These are phyloP conservation scores for Diplogelasinospora grovesii DNA, from an alignment of 495 filamentous ascomycete genomes.

Conservation along the genomic window DNA sequence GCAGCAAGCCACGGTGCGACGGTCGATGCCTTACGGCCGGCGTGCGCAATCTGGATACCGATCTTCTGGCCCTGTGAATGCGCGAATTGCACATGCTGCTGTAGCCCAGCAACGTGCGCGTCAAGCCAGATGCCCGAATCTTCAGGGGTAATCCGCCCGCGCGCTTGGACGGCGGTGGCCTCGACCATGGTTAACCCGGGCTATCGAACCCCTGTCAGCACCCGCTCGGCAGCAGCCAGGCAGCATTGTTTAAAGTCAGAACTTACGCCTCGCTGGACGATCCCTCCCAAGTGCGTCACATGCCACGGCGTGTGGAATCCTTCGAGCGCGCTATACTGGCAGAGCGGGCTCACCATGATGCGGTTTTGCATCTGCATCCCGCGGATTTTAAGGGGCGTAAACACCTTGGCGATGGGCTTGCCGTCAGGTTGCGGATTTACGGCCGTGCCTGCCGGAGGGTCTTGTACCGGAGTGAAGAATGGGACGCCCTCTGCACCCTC, in stretches of 20 bases:
- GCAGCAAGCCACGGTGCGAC: conserved; percentile 53
- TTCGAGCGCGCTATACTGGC: conserved; percentile 58
- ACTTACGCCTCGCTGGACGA: conserved; percentile 60
- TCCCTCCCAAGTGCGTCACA: conserved; percentile 41
- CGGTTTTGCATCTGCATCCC: conserved; percentile 56
- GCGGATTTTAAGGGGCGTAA: conserved; percentile 49
- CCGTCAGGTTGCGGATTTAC: conserved; percentile 52
- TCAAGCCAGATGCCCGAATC: conserved; percentile 70
- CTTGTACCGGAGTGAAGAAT: conserved; percentile 64
- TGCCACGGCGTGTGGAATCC: conserved; percentile 32
- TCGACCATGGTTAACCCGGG: conserved; percentile 63
- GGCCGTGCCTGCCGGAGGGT: conserved; percentile 59
- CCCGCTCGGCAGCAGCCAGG: too few species aligned
- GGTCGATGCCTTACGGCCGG: conserved; percentile 66
- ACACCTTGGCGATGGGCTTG: conserved; percentile 58
- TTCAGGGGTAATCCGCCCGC: conserved; percentile 74
- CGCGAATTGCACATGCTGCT: conserved; percentile 58
- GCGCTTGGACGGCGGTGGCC: conserved; percentile 60
- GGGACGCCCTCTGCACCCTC: conserved; percentile 40
- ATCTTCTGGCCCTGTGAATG: conserved; percentile 64
- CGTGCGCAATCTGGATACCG: conserved; percentile 70
- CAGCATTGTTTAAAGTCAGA: too few species aligned
- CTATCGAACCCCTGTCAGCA: too few species aligned
- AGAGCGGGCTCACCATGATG: conserved; percentile 51
- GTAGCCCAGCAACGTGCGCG: conserved; percentile 57